Conservation (phyloP, 192 early-diverging fungal genomes). For the Diversispora eburnea region DNA sequence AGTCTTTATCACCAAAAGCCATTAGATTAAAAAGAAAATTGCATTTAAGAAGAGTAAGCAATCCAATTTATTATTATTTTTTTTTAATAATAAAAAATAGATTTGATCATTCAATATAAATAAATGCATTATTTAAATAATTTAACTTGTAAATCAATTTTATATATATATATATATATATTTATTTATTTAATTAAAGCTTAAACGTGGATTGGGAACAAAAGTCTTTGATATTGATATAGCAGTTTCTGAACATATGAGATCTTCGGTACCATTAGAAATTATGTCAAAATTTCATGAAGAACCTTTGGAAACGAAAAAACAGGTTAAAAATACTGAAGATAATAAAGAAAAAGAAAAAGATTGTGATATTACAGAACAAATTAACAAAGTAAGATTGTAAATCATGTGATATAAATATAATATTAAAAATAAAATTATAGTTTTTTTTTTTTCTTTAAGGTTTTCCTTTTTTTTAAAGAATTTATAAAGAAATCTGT, state of each 20-base stretch:
- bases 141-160: neutral
- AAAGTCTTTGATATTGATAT: slow-evolving; percentile 67
- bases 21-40: slow-evolving; percentile 59
- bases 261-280: slow-evolving; percentile 29
- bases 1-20: slow-evolving; percentile 39
- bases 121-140: too few relatives aligned
- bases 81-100: too few relatives aligned
- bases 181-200: slow-evolving; percentile 32
- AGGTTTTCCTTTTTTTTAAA: slow-evolving; percentile 32
- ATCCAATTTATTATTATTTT: too few relatives aligned
- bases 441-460: slow-evolving; percentile 13
- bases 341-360: neutral
- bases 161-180: too few relatives aligned
- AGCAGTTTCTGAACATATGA: slow-evolving; percentile 40
- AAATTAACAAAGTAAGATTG: neutral
- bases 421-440: neutral
- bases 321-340: neutral
- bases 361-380: neutral
- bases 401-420: neutral
- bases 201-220: slow-evolving; percentile 62
- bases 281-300: neutral
- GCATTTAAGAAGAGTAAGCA: slow-evolving; percentile 37
- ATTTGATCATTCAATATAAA: too few relatives aligned
- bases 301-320: neutral
- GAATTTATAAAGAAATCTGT: slow-evolving; percentile 33